Evolutionary conservation across 495 filamentous ascomycete species (phyloP).

Genomic region (Aspergillus sparsus): DNA sequence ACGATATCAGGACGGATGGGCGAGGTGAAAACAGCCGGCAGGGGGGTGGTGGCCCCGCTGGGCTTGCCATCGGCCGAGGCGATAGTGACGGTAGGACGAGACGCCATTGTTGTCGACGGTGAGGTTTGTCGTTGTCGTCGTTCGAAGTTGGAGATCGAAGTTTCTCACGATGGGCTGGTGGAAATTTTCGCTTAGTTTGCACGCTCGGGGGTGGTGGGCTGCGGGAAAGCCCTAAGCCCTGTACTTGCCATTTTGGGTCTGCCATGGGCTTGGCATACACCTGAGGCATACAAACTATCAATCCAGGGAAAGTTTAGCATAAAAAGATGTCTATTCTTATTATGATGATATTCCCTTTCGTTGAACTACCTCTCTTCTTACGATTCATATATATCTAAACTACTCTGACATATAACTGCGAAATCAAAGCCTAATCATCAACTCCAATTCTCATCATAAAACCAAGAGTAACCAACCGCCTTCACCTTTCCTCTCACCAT

Average conservation of each 20-base stretch:
- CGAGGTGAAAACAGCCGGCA: conserved; percentile 90
- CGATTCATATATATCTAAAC: neutral
- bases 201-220: conserved; percentile 29
- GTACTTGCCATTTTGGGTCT: conserved; percentile 23
- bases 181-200: conserved; percentile 53
- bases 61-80: conserved; percentile 88
- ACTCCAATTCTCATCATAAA: neutral
- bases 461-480: neutral
- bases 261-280: neutral
- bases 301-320: too few species aligned
- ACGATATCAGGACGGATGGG: conserved; percentile 99
- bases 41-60: conserved; percentile 80
- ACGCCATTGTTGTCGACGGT: conserved; percentile 72
- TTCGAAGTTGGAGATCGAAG: conserved; percentile 48
- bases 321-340: too few species aligned
- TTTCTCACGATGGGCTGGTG: conserved; percentile 39
- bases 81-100: conserved; percentile 92
- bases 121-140: conserved; percentile 46
- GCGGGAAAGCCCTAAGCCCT: conserved; percentile 44
- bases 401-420: neutral
- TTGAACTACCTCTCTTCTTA: too few species aligned
- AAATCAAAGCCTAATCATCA: neutral
- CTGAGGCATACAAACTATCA: conserved; percentile 12
- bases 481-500: neutral
- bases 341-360: too few species aligned